A percentile compares a stretch with the other conserved stretches of the same genome.
phyloP scores from a whole-genome alignment of 768 basidiomycete species.

The Termitomyces sp. region DNA sequence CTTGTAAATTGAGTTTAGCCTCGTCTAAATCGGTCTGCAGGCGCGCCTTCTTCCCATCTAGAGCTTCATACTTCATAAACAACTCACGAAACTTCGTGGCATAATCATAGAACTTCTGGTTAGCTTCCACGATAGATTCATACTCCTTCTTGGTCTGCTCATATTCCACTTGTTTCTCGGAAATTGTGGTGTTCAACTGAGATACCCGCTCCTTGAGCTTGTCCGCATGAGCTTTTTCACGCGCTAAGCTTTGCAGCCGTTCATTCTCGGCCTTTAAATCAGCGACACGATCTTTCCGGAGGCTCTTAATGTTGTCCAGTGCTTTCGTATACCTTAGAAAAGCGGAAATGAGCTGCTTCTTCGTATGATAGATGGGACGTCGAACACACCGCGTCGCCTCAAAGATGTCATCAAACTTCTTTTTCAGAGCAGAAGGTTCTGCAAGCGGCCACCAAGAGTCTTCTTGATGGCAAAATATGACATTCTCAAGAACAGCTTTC shows the following conservation, averaged over 20 bases:
- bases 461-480: constrained; percentile 99
- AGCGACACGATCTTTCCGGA: constrained; percentile 85
- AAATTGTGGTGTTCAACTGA: constrained; percentile 55
- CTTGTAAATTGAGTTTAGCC: constrained; percentile 56
- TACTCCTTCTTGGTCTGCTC: constrained; percentile 65
- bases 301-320: constrained; percentile 80
- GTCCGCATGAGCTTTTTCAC: constrained; percentile 83
- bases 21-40: constrained; percentile 57
- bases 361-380: neutral
- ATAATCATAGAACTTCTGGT: constrained; percentile 74
- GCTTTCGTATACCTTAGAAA: constrained; percentile 87
- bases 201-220: constrained; percentile 66
- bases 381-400: constrained; percentile 82
- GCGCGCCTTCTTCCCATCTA: constrained; percentile 57
- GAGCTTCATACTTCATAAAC: constrained; percentile 61
- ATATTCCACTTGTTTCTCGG: constrained; percentile 65
- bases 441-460: constrained; percentile 98
- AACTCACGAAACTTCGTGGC: constrained; percentile 84
- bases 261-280: constrained; percentile 95
- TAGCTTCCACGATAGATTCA: constrained; percentile 60
- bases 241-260: constrained; percentile 65
- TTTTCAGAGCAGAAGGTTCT: constrained; percentile 87
- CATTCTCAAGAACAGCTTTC: constrained; percentile 97
- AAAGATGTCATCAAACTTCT: constrained; percentile 99
- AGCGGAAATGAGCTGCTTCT: neutral